Evolutionary conservation across 164 flowering plant species (phyloP).

Genomic region (grape (Vitis vinifera)): DNA sequence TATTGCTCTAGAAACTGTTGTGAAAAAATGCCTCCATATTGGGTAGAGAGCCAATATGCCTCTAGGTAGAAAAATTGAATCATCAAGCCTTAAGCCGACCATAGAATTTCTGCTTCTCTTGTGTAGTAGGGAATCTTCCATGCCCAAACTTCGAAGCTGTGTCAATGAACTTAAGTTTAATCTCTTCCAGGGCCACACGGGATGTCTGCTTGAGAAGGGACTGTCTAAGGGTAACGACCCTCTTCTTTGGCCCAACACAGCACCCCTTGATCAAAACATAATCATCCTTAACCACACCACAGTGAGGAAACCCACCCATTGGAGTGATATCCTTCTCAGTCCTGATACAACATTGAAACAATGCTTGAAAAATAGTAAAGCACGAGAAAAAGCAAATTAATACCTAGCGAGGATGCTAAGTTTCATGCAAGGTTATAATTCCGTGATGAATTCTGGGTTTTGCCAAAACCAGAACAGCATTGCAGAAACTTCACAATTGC

Average conservation of each 20-base stretch:
- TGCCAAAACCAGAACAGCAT: not conserved
- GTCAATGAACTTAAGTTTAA: slow-evolving; percentile 23
- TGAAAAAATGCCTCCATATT: too few relatives aligned
- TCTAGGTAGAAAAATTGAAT: too few relatives aligned
- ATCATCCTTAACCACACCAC: slow-evolving; percentile 19
- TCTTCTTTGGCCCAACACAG: slow-evolving; percentile 24
- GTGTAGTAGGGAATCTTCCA: slow-evolving; percentile 20
- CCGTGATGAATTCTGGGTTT: too few relatives aligned
- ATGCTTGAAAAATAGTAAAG: not conserved
- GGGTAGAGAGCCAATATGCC: too few relatives aligned
- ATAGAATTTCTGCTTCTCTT: slow-evolving; percentile 19
- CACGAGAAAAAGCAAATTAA: not conserved
- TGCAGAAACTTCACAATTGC: not conserved
- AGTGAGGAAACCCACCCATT: slow-evolving; percentile 26
- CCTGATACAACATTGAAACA: slow-evolving; percentile 9
- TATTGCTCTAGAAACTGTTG: too few relatives aligned
- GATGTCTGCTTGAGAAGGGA: slow-evolving; percentile 23
- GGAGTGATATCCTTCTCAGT: slow-evolving; percentile 25
- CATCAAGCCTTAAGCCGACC: slow-evolving; percentile 11
- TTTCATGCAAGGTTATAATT: too few relatives aligned
- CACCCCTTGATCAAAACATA: slow-evolving; percentile 18
- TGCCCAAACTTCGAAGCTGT: slow-evolving; percentile 24
- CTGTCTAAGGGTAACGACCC: slow-evolving; percentile 19
- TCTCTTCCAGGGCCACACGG: slow-evolving; percentile 19
- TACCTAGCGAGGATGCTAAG: too few relatives aligned